These are phyloP conservation scores for Hymenotorrendiella dingleyae DNA, from an alignment of 2,329 filamentous ascomycete species.

Conservation along the genomic window DNA sequence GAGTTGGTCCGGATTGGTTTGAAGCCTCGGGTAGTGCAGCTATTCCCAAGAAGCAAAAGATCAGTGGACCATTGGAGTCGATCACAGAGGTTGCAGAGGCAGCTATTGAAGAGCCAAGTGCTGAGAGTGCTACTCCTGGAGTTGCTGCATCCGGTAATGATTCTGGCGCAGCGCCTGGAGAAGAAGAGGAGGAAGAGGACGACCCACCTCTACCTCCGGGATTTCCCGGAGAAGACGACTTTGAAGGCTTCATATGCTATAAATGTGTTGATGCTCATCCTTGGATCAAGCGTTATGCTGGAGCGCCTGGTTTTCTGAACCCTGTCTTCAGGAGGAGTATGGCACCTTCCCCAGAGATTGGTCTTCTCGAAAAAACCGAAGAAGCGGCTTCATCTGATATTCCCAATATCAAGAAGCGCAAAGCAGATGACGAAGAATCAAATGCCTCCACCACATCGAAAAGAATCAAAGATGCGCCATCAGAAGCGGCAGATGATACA, in stretches of 20 bases:
- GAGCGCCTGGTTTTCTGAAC: conserved; percentile 70
- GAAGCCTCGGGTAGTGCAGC: conserved; percentile 42
- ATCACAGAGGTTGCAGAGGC: conserved; percentile 45
- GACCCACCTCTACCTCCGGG: conserved; percentile 70
- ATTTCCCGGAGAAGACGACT: conserved; percentile 84
- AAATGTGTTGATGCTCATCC: conserved; percentile 83
- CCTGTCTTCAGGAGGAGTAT: conserved; percentile 52
- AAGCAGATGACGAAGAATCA: conserved; percentile 45
- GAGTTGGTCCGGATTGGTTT: conserved; percentile 68
- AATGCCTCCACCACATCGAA: conserved; percentile 37
- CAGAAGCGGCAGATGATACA: background rate
- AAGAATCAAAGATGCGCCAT: conserved; percentile 38
- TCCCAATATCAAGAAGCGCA: conserved; percentile 55
- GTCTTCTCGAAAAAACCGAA: conserved; percentile 21
- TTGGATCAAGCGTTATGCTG: conserved; percentile 88
- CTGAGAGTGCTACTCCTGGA: conserved; percentile 14
- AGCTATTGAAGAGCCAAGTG: conserved; percentile 19
- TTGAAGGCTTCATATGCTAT: conserved; percentile 88
- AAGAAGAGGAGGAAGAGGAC: conserved; percentile 44
- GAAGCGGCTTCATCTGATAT: conserved; percentile 16
- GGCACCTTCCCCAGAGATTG: conserved; percentile 27
- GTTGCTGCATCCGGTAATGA: conserved; percentile 14
- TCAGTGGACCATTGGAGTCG: conserved; percentile 36
- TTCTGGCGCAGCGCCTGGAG: conserved; percentile 27
- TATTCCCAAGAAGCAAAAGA: conserved; percentile 28